These are phyloP conservation scores for Mortierella sp. DNA, from an alignment of 371 early-diverging fungal species.

Conservation along the genomic window DNA sequence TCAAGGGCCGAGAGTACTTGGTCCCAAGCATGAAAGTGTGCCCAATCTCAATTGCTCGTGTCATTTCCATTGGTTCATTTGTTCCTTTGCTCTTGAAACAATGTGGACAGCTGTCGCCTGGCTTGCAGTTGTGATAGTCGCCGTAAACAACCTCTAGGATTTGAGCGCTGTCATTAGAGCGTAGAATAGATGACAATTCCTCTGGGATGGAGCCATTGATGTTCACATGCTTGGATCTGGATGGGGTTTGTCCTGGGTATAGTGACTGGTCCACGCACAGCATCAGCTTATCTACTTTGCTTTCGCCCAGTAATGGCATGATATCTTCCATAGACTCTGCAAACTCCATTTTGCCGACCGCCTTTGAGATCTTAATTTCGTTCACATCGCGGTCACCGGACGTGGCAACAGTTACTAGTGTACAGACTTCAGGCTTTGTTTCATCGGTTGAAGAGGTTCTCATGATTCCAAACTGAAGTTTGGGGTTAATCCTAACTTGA, in stretches of 20 bases:
- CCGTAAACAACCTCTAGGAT: slow-evolving; percentile 55
- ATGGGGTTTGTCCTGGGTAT: slow-evolving; percentile 33
- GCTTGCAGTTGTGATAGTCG: slow-evolving; percentile 66
- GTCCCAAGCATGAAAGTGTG: slow-evolving; percentile 94
- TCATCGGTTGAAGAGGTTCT: slow-evolving; percentile 13
- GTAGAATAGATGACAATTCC: slow-evolving; percentile 22
- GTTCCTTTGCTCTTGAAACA: slow-evolving; percentile 57
- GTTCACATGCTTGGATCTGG: slow-evolving; percentile 16
- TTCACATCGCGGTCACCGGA: slow-evolving; percentile 44
- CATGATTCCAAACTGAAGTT: slow-evolving; percentile 31
- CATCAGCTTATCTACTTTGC: slow-evolving; percentile 29
- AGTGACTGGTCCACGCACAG: slow-evolving; percentile 51
- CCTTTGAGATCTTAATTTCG: slow-evolving; percentile 46
- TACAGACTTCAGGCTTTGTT: not conserved
- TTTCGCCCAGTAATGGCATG: slow-evolving; percentile 24
- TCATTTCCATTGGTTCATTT: slow-evolving; percentile 55
- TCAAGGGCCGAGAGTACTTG: slow-evolving; percentile 80
- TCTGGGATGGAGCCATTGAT: slow-evolving; percentile 24
- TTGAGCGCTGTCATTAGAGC: not conserved
- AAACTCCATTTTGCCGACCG: slow-evolving; percentile 37
- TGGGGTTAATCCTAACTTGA: slow-evolving; percentile 36
- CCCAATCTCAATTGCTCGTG: slow-evolving; percentile 88
- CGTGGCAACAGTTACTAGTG: slow-evolving; percentile 42
- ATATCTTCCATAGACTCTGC: slow-evolving; percentile 34
- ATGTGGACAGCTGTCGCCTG: slow-evolving; percentile 77